These are phyloP conservation scores for Paragyromitra xinjiangensis DNA, from an alignment of 495 filamentous ascomycete genomes.

Conservation along the genomic window DNA sequence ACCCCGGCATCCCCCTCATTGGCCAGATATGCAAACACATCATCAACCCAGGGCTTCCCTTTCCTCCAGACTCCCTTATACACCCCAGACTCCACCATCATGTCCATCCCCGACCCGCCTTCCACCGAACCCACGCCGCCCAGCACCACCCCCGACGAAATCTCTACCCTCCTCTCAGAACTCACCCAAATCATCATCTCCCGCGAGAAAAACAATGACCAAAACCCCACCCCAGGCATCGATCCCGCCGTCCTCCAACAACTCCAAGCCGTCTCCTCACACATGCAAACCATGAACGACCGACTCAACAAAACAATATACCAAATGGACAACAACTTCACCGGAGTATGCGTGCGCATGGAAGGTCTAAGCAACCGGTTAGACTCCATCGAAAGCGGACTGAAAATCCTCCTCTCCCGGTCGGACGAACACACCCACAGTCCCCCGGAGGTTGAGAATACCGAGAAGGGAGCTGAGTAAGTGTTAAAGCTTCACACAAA, in stretches of 20 bases:
- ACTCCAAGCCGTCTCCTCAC: conserved; percentile 36
- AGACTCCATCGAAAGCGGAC: conserved; percentile 27
- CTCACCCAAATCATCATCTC: conserved; percentile 32
- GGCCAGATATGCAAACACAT: conserved; percentile 38
- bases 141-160: conserved; percentile 8
- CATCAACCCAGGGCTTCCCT: conserved; percentile 27
- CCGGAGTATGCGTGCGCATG: conserved; percentile 29
- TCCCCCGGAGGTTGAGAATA: background rate
- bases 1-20: background rate
- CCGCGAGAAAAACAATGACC: conserved; percentile 34
- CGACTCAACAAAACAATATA: conserved; percentile 28
- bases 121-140: conserved; percentile 28
- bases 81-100: conserved; percentile 17
- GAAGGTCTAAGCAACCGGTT: conserved; percentile 22
- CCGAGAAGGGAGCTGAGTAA: conserved; percentile 37
- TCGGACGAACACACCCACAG: conserved; percentile 1
- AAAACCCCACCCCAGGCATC: conserved; percentile 17
- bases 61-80: background rate
- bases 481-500: background rate
- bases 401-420: conserved; percentile 31
- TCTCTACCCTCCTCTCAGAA: conserved; percentile 39
- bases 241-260: conserved; percentile 45
- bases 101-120: conserved; percentile 27
- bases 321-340: conserved; percentile 42
- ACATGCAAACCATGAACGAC: conserved; percentile 46